Evolutionary conservation across 2,329 filamentous ascomycete species (phyloP).

Genomic region (Botrytis elliptica): DNA sequence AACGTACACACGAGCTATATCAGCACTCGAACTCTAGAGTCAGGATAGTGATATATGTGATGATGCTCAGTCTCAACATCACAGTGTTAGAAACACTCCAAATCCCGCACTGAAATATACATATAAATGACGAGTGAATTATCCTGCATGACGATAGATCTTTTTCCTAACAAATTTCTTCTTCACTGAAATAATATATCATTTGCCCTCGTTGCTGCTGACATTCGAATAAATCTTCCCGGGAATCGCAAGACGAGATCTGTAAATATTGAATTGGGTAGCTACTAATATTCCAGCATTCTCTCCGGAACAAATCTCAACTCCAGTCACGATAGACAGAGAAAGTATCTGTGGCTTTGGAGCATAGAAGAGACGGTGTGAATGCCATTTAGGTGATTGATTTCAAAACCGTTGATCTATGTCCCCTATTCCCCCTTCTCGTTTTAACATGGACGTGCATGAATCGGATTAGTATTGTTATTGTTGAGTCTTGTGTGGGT

Average conservation of each 20-base stretch:
- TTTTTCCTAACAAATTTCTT: too few species aligned
- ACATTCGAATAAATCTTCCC: too few species aligned
- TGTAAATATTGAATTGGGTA: neutral
- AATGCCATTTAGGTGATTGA: neutral
- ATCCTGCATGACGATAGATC: too few species aligned
- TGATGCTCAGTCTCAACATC: too few species aligned
- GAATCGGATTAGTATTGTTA: neutral
- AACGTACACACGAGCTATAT: neutral
- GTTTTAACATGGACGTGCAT: neutral
- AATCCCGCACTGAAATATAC: too few species aligned
- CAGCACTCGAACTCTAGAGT: neutral
- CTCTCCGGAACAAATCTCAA: neutral
- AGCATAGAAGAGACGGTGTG: neutral
- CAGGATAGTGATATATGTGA: too few species aligned
- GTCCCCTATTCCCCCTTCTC: rapidly evolving
- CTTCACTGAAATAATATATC: too few species aligned
- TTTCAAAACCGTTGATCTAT: neutral
- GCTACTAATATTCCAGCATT: neutral
- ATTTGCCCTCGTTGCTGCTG: too few species aligned
- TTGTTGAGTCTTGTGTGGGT: neutral
- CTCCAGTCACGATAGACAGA: neutral
- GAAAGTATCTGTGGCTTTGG: rapidly evolving
- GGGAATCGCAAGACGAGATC: too few species aligned
- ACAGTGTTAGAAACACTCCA: too few species aligned
- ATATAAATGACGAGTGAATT: too few species aligned